Conservation (phyloP, 1,284 basidiomycete species). For the Bondarzewia mesenterica region DNA sequence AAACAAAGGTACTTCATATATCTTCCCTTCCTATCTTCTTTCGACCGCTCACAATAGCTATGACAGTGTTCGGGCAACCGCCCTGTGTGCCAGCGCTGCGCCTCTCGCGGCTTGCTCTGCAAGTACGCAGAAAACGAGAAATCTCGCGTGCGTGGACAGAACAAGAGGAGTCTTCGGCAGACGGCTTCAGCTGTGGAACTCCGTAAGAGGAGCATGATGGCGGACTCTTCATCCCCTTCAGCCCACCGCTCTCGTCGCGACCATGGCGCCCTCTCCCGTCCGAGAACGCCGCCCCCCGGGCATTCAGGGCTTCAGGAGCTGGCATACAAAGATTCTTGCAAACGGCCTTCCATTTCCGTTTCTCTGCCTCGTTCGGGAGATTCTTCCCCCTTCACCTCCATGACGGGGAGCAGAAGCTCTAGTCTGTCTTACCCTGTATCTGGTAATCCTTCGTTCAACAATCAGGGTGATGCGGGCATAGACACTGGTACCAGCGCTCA, state of each 20-base stretch:
- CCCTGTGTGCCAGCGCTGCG: conserved; percentile 12
- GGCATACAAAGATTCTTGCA: background rate
- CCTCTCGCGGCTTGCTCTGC: background rate
- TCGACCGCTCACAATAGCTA: background rate
- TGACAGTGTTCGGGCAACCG: conserved; percentile 12
- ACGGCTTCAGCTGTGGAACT: background rate
- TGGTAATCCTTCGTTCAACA: background rate
- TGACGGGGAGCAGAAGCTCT: background rate
- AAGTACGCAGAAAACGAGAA: background rate
- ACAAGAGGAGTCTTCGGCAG: background rate
- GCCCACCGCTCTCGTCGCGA: background rate
- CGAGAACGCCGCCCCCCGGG: background rate
- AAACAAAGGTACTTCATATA: conserved; percentile 39
- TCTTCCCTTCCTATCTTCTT: background rate
- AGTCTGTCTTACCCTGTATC: background rate
- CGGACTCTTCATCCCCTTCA: background rate
- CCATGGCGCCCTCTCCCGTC: background rate
- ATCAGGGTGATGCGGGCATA: background rate
- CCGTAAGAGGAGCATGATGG: background rate
- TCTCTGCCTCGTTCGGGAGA: background rate
- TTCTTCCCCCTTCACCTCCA: background rate
- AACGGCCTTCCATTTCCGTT: background rate
- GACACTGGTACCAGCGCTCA: no score
- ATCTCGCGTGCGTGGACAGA: background rate
- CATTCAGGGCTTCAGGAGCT: background rate